Conservation (phyloP, 2,329 filamentous ascomycete species). For the Microdochium bolleyi region DNA sequence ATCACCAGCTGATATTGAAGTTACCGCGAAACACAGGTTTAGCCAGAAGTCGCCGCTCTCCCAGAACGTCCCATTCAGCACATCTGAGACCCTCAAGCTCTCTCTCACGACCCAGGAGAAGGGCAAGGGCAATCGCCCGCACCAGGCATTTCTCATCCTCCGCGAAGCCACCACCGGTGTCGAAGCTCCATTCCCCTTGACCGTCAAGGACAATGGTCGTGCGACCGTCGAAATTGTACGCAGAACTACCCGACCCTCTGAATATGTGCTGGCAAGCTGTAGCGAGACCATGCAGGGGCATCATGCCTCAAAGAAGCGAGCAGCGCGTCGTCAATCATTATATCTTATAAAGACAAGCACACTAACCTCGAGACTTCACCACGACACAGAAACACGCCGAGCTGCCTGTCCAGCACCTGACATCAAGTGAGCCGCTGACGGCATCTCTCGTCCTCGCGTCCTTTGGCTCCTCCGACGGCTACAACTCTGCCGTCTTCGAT, state of each 20-base stretch:
- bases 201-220: slow-evolving; percentile 81
- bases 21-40: slow-evolving; percentile 36
- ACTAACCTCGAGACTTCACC: slow-evolving; percentile 14
- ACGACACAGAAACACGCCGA: slow-evolving; percentile 73
- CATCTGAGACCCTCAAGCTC: slow-evolving; percentile 71
- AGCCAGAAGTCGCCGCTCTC: slow-evolving; percentile 50
- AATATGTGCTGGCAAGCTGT: too few species aligned
- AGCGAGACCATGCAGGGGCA: too few species aligned
- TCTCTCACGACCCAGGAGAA: slow-evolving; percentile 73
- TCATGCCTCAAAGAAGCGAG: too few species aligned
- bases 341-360: too few species aligned
- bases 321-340: too few species aligned
- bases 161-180: slow-evolving; percentile 67
- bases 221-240: slow-evolving; percentile 73
- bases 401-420: slow-evolving; percentile 74
- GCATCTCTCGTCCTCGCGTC: slow-evolving; percentile 82
- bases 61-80: slow-evolving; percentile 56
- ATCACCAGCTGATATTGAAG: slow-evolving; percentile 3
- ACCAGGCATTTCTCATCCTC: slow-evolving; percentile 87
- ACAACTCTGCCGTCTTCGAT: slow-evolving; percentile 65
- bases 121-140: slow-evolving; percentile 72
- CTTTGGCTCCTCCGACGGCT: slow-evolving; percentile 66
- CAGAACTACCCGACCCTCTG: too few species aligned
- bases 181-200: slow-evolving; percentile 80
- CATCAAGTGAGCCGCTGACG: slow-evolving; percentile 57